Percentiles rank a stretch among this genome's conserved stretches.
These are phyloP conservation scores for Heritiera fomes DNA, from an alignment of 345 rosid species.

Conservation along the genomic window DNA sequence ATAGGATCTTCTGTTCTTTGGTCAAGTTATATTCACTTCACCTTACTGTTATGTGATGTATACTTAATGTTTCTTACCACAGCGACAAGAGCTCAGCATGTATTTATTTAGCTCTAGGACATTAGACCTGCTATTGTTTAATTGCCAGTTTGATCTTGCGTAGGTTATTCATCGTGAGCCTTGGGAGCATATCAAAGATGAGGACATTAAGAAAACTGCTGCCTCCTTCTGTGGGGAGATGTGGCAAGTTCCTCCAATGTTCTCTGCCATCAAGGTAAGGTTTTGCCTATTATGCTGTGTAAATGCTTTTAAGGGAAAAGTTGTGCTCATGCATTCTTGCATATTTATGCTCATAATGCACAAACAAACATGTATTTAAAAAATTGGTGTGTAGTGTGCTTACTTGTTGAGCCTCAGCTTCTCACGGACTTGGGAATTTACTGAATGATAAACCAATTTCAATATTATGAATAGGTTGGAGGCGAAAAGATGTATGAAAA, in stretches of 20 bases:
- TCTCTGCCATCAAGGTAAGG: conserved; percentile 90
- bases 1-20: conserved; percentile 9
- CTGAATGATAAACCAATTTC: background rate
- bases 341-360: background rate
- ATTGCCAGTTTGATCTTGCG: conserved; percentile 8
- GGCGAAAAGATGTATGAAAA: conserved; percentile 97
- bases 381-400: background rate
- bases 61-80: background rate
- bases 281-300: background rate
- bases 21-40: background rate
- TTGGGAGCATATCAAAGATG: conserved; percentile 94
- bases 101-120: conserved; percentile 12
- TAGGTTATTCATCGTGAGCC: conserved; percentile 95
- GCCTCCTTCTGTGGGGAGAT: conserved; percentile 87
- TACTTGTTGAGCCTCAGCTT: background rate
- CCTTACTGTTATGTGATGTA: background rate
- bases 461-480: conserved; percentile 55
- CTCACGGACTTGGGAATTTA: background rate
- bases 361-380: background rate
- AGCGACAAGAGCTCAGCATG: background rate
- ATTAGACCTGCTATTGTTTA: conserved; percentile 8
- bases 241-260: conserved; percentile 99
- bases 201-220: conserved; percentile 68
- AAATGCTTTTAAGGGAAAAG: background rate
- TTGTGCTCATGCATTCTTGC: background rate